Conservation (phyloP, 2,329 filamentous ascomycete species). For the Cryphonectria naterciae region DNA sequence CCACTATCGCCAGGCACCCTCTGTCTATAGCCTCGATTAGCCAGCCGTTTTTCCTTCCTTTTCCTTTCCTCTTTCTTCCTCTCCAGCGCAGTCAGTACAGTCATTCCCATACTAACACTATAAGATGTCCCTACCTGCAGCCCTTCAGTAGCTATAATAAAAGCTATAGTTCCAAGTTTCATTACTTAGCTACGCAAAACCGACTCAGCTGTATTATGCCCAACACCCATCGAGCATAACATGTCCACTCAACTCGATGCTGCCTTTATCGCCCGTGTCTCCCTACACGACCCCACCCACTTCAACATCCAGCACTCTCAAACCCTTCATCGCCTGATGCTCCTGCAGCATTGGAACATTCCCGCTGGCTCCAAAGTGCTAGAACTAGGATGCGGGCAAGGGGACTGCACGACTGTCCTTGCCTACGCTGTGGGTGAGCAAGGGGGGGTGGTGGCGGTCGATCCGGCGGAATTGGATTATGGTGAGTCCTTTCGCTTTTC, state of each 20-base stretch:
- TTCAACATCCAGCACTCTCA: constrained; percentile 12
- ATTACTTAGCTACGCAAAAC: not conserved
- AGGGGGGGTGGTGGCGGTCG: constrained; percentile 54
- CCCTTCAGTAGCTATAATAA: not conserved
- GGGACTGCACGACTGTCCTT: constrained; percentile 58
- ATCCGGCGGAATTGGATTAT: constrained; percentile 56
- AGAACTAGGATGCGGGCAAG: constrained; percentile 65
- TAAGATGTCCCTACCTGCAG: not conserved
- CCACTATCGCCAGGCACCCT: too few relatives aligned
- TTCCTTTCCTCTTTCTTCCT: too few relatives aligned
- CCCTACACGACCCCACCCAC: constrained; percentile 25
- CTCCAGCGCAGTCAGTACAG: too few relatives aligned
- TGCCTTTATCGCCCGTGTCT: constrained; percentile 25
- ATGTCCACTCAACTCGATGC: constrained; percentile 35
- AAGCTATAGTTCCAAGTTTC: not conserved
- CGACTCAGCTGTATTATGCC: not conserved
- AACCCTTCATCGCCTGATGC: constrained; percentile 42
- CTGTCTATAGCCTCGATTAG: too few relatives aligned
- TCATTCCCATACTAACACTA: too few relatives aligned
- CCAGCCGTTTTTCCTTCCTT: too few relatives aligned
- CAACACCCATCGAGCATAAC: not conserved
- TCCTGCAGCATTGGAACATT: constrained; percentile 44
- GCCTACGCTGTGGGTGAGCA: constrained; percentile 50
- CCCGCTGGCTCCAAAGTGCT: constrained; percentile 49
- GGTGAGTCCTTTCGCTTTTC: constrained; percentile 40